Evolutionary conservation across 345 rosid species (phyloP), one percentile per base, ranked within the genome.

Genomic region (Dipteronia sinensis): DNA sequence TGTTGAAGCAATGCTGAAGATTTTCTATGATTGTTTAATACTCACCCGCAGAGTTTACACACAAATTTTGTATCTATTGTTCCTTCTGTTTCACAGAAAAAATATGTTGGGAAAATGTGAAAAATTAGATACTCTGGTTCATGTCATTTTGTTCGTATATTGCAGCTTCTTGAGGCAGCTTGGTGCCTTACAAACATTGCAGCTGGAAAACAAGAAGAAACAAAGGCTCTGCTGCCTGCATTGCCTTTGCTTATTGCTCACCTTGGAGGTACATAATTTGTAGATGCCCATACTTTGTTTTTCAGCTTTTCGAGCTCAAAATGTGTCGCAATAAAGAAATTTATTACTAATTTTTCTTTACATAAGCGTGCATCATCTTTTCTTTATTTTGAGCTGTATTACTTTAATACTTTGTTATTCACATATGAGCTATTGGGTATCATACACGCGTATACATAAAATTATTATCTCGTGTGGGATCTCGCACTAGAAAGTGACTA

Each of bases 111-210:
- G 20, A 15, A 51, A 62, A 17, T 53, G 44, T 19, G 76, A 22
- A 31, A 51, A 59, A n/a, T 22, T 12, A 17, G n/a, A 19, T 23
- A 42, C 27, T 61, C 65, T 65, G 27, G 61, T 64, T 42, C 47
- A n/a, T 2, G 31, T 53, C 1, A 19, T 78, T 34, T 81, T n/a
- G 34, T 46, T 67, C 46, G 73, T 29, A 42, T 67, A 69, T 79
- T 82, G 80, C 95, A 96, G 98, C 91, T 96, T 83, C 94, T 96
- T 75, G 98, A 94, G 91, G 90, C 98, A 72, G 97, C 98, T 64
- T 94, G 98, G 98, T 92, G 99, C 82, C 98, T 96, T 46, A 96
- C 98, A 74, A 96, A 96, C 76, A 96, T 96, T 10, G 99, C 99
- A 27, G 97, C 98, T 38, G 99, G 99, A 82, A 87, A 89, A 83